A percentile compares a stretch with the other conserved stretches of the same genome.
phyloP scores from a whole-genome alignment of 768 basidiomycete genomes.

The Leccinum barrowsii region DNA sequence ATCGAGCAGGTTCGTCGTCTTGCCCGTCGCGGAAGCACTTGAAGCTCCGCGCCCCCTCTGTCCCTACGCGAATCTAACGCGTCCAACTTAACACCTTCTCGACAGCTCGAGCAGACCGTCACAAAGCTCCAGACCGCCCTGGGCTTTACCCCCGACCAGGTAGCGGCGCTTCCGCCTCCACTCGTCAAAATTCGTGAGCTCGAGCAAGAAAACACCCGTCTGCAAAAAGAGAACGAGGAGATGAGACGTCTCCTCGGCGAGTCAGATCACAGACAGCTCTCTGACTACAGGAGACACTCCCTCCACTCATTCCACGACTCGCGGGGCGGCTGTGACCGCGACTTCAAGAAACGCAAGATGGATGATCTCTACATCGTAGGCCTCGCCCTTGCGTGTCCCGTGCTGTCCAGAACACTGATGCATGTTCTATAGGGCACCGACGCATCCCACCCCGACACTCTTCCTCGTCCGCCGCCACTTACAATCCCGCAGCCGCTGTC shows the following conservation, averaged over 20 bases:
- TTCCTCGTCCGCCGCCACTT: constrained; percentile 49
- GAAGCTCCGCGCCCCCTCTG: constrained; percentile 9
- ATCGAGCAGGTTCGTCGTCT: constrained; percentile 67
- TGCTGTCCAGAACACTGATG: neutral
- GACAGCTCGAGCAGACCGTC: constrained; percentile 79
- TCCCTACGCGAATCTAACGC: constrained; percentile 7
- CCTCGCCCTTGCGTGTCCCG: neutral
- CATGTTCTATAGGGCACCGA: constrained; percentile 41
- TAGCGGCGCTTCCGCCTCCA: constrained; percentile 68
- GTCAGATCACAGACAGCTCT: constrained; percentile 34
- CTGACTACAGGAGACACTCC: constrained; percentile 48
- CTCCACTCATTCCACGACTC: constrained; percentile 46
- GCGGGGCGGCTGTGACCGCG: constrained; percentile 47
- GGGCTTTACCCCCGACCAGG: constrained; percentile 70
- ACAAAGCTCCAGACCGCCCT: constrained; percentile 78
- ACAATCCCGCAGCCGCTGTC: constrained; percentile 56
- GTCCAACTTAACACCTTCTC: neutral
- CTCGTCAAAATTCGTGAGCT: constrained; percentile 76
- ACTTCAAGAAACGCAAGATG: constrained; percentile 62
- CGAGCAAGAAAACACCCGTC: constrained; percentile 71
- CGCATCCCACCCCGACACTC: constrained; percentile 36
- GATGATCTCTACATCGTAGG: constrained; percentile 56
- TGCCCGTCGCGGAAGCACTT: constrained; percentile 1
- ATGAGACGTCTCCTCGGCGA: constrained; percentile 64
- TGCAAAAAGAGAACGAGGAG: constrained; percentile 72